These are phyloP conservation scores for Afroboletus lepidellus DNA, from an alignment of 1,284 basidiomycete genomes.

Conservation along the genomic window DNA sequence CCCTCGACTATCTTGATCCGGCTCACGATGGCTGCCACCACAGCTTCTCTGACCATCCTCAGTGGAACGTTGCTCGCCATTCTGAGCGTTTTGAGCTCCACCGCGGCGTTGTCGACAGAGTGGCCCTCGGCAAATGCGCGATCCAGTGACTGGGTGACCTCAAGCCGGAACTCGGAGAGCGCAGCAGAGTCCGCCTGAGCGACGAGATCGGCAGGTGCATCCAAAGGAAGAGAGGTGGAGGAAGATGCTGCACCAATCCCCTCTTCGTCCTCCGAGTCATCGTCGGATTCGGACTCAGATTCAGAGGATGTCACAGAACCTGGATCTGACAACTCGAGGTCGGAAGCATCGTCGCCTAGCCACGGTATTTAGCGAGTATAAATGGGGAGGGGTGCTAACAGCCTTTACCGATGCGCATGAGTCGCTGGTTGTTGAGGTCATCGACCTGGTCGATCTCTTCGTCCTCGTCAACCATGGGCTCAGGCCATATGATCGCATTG, in stretches of 20 bases:
- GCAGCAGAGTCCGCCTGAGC: constrained; percentile 43
- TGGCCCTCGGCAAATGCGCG: constrained; percentile 90
- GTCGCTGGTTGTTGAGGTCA: constrained; percentile 59
- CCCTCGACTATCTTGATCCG: constrained; percentile 58
- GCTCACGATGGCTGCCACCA: constrained; percentile 72
- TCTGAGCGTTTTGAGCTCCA: constrained; percentile 90
- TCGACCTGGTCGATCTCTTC: constrained; percentile 61
- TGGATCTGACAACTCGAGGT: constrained; percentile 57
- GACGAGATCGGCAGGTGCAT: constrained; percentile 37
- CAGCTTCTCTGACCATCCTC: constrained; percentile 73
- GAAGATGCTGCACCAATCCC: constrained; percentile 42
- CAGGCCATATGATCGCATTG: constrained; percentile 74
- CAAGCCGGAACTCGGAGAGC: constrained; percentile 71
- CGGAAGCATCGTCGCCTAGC: constrained; percentile 59
- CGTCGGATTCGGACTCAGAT: constrained; percentile 31
- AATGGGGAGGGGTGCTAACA: not conserved
- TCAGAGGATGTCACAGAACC: constrained; percentile 50
- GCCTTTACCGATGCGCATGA: constrained; percentile 65
- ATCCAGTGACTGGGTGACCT: constrained; percentile 80
- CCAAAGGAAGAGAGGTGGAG: constrained; percentile 37
- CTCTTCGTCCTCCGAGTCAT: constrained; percentile 30
- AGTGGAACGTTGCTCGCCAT: constrained; percentile 92
- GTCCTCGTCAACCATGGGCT: constrained; percentile 50
- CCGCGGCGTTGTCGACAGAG: constrained; percentile 86
- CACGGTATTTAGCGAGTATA: not conserved